A percentile compares a stretch with the other conserved stretches of the same genome.
These are phyloP conservation scores for Didymellaceae sp. DNA, from an alignment of 2,329 filamentous ascomycete genomes.

Conservation along the genomic window DNA sequence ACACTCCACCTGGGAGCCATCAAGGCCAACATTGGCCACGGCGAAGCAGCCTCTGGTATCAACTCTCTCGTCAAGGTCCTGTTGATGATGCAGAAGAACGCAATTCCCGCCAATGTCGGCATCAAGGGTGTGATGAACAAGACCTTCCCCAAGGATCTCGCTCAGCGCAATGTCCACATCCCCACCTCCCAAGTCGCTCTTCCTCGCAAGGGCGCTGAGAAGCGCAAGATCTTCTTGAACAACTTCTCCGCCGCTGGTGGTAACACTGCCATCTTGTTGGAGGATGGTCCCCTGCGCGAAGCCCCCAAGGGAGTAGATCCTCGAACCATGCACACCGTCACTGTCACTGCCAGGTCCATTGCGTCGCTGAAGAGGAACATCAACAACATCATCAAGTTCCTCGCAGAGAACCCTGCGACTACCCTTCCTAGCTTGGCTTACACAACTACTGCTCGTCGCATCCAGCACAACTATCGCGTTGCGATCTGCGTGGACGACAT, in stretches of 20 bases:
- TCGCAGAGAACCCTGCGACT: conserved; percentile 54
- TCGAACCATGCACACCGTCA: conserved; percentile 55
- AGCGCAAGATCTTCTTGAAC: conserved; percentile 59
- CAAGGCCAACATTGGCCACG: conserved; percentile 63
- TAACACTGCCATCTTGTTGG: conserved; percentile 60
- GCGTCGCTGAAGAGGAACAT: conserved; percentile 60
- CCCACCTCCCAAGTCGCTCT: conserved; percentile 54
- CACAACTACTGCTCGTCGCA: conserved; percentile 60
- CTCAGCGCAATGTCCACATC: conserved; percentile 61
- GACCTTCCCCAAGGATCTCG: conserved; percentile 60
- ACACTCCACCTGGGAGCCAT: conserved; percentile 61
- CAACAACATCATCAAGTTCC: conserved; percentile 54
- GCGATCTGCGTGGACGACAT: conserved; percentile 57
- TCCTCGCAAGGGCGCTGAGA: conserved; percentile 56
- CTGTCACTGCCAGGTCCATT: conserved; percentile 59
- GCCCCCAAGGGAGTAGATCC: conserved; percentile 53
- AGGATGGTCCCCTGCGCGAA: conserved; percentile 56
- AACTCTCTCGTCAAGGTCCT: conserved; percentile 61
- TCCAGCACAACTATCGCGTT: conserved; percentile 61
- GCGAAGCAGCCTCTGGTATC: conserved; percentile 62
- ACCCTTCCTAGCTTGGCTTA: conserved; percentile 59
- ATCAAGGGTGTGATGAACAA: conserved; percentile 64
- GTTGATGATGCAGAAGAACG: conserved; percentile 62
- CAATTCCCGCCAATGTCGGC: conserved; percentile 62
- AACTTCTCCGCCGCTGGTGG: conserved; percentile 62